Base-by-base conservation (phyloP, 768 basidiomycete species). In the Omphalotus guepiniiformis region DNA sequence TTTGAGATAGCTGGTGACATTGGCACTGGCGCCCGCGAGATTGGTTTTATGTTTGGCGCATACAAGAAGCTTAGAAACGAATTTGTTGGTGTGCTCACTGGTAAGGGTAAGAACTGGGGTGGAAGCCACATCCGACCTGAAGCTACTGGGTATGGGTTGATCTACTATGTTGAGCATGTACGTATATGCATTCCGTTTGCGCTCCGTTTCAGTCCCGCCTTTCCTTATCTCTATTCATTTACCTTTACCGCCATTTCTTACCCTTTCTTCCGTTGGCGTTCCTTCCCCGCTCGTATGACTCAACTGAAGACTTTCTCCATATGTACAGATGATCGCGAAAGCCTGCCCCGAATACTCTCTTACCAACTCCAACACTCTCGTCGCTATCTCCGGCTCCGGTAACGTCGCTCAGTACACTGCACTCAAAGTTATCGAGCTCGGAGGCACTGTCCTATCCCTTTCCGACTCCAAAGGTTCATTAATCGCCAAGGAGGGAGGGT, bases 361-460 rank as follows among this genome's bases (percentile, higher is more conserved):
- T 49, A 55, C 60, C 58, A 70, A 71, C 47, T 61, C 69, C 27
- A 54, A 64, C 39, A 79, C 78, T 25, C 67, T 73, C 38, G 79
- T 80, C 47, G 75, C 75, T 42, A 74, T 80, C 60, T 79, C 77
- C 27, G 79, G 86, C 47, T 76, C 83, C 19, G 86, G 85, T 21
- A 88, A 88, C 66, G 86, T 88, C 57, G 79, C 85, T 29, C 83
- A 81, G 56, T 86, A 70, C 70, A 85, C 85, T 43, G 86, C 86
- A 0, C 73, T 85, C 64, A 86, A 87, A 64, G 79, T 85, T 53
- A 76, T 88, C 64, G 83, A 84, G 64, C 81, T 87, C 60, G 86
- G 85, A 42, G 85, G 76, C 39, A 78, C 71, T 52, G 84, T 86
- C 48, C 65, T 83, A 59, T 80, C 83, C 16, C 75, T 88, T 51